These are phyloP conservation scores for Fusarium coffeatum DNA, from an alignment of 2,329 filamentous ascomycete genomes.

Conservation along the genomic window DNA sequence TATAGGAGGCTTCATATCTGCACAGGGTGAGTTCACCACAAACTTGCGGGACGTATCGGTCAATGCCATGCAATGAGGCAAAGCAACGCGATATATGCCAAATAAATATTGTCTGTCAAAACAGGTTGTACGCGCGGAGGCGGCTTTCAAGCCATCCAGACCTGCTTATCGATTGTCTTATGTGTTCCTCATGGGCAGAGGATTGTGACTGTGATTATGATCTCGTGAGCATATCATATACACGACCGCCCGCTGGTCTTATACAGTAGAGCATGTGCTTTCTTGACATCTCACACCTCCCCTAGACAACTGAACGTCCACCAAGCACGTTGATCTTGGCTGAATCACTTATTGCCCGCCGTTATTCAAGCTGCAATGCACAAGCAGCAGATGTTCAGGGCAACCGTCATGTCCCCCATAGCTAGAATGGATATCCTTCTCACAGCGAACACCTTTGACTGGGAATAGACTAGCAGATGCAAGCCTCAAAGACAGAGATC, in stretches of 20 bases:
- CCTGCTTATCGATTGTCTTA: conserved; percentile 12
- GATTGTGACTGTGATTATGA: conserved; percentile 33
- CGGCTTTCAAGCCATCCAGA: neutral
- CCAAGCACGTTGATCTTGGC: conserved; percentile 2
- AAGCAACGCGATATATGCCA: neutral
- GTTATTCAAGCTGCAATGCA: conserved; percentile 17
- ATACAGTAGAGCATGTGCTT: conserved; percentile 27
- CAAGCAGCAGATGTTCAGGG: conserved; percentile 26
- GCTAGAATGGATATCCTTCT: conserved; percentile 14
- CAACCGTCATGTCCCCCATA: conserved; percentile 27
- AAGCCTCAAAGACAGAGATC: conserved; percentile 36
- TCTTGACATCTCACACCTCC: conserved; percentile 20
- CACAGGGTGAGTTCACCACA: neutral
- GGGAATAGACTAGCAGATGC: conserved; percentile 22
- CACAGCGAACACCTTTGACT: conserved; percentile 16
- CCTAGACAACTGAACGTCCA: conserved; percentile 30
- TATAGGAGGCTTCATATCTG: neutral
- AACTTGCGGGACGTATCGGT: neutral
- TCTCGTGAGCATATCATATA: conserved; percentile 34
- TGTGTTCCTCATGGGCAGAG: conserved; percentile 11
- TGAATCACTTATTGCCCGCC: conserved; percentile 13
- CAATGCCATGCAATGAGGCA: neutral
- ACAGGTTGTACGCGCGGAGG: neutral
- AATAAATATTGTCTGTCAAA: neutral
- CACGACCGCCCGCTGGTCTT: neutral